phyloP scores from a whole-genome alignment of 2,329 filamentous ascomycete genomes.

The Calonectria leucothoes region DNA sequence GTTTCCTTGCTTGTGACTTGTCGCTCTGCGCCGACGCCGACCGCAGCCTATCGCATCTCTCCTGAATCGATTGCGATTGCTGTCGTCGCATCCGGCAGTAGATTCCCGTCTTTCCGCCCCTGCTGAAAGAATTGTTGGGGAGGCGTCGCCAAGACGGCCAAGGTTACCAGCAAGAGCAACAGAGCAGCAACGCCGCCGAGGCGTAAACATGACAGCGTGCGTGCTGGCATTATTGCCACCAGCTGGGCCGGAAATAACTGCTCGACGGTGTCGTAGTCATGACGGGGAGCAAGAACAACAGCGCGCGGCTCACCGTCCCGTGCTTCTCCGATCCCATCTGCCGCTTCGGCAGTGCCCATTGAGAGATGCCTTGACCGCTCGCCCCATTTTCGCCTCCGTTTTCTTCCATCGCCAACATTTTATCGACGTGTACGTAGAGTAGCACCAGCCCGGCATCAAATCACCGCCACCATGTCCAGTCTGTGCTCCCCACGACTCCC shows the following conservation, averaged over 20 bases:
- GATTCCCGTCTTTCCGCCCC: background rate
- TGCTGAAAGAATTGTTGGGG: background rate
- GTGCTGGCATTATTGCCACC: background rate
- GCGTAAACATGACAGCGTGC: background rate
- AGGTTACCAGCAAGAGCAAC: background rate
- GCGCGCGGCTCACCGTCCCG: background rate
- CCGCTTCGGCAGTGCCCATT: constrained; percentile 2
- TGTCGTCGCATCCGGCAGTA: background rate
- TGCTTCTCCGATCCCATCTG: background rate
- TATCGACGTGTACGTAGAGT: constrained; percentile 13
- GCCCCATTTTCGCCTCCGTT: constrained; percentile 22
- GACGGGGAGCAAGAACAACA: background rate
- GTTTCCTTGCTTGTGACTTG: constrained; percentile 4
- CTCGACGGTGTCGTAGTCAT: background rate
- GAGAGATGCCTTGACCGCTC: background rate
- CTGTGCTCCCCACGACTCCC: constrained; percentile 40
- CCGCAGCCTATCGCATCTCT: background rate
- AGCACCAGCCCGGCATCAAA: constrained; percentile 19
- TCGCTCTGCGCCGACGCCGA: constrained; percentile 6
- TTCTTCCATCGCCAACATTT: constrained; percentile 22
- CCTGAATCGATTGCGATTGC: background rate
- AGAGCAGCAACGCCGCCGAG: no score
- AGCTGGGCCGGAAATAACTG: background rate
- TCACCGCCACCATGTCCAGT: constrained; percentile 39
- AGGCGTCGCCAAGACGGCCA: background rate